phyloP scores from a whole-genome alignment of 108 stramenopile genomes.

The Pseudonitzschia delicatissima region DNA sequence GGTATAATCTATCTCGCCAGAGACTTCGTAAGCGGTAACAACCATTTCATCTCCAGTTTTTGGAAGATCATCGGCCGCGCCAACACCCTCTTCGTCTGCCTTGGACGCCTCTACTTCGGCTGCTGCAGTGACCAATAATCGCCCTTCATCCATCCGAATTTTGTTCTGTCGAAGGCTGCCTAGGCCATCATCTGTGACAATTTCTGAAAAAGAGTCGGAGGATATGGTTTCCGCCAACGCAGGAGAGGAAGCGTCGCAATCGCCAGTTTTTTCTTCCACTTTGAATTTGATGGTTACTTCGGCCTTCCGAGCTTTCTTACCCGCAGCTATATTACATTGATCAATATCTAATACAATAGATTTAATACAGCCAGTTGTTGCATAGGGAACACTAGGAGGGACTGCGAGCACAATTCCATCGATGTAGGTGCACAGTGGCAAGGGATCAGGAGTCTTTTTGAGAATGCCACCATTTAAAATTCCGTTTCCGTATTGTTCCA shows the following conservation, averaged over 20 bases:
- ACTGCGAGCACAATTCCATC: constrained; percentile 31
- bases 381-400: constrained; percentile 34
- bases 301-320: constrained; percentile 64
- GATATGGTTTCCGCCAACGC: neutral
- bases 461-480: constrained; percentile 52
- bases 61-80: constrained; percentile 16
- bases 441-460: constrained; percentile 43
- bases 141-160: constrained; percentile 50
- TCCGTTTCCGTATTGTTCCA: constrained; percentile 27
- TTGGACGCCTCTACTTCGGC: constrained; percentile 15
- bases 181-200: neutral
- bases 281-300: constrained; percentile 64
- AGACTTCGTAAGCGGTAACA: constrained; percentile 84
- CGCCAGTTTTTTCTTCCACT: constrained; percentile 28
- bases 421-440: constrained; percentile 35
- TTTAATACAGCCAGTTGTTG: constrained; percentile 29
- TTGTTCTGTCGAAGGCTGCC: constrained; percentile 28
- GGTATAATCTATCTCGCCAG: constrained; percentile 93
- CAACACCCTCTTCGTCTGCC: neutral
- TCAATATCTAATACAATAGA: constrained; percentile 26
- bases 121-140: neutral
- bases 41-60: constrained; percentile 70
- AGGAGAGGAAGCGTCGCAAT: neutral
- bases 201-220: constrained; percentile 9
- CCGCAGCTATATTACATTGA: constrained; percentile 32